These are phyloP conservation scores for Casuarina glauca DNA, from an alignment of 306 rosid species.

Conservation along the genomic window DNA sequence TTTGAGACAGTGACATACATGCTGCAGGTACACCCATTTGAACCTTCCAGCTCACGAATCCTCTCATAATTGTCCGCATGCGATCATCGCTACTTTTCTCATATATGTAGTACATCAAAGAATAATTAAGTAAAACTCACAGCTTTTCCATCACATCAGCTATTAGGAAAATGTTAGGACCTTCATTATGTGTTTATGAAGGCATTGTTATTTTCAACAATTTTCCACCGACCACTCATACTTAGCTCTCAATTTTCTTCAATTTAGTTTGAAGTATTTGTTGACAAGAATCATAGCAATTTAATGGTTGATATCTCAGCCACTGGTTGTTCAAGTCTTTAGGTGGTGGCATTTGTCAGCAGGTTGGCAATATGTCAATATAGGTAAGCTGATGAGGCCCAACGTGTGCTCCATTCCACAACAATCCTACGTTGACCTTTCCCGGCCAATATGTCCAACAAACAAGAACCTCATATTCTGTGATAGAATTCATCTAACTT, in stretches of 20 bases:
- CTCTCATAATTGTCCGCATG: neutral
- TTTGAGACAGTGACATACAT: conserved; percentile 98
- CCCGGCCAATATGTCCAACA: neutral
- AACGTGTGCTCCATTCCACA: neutral
- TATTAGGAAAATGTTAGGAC: too few relatives aligned
- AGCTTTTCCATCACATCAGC: too few relatives aligned
- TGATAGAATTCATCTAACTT: too few relatives aligned
- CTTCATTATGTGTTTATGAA: too few relatives aligned
- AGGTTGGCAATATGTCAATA: conserved; percentile 4
- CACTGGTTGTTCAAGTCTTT: neutral
- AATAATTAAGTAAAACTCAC: neutral
- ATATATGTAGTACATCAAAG: neutral
- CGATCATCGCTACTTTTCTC: neutral
- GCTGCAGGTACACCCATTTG: conserved; percentile 68
- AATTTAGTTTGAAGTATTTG: too few relatives aligned
- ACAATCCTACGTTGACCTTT: conserved; percentile 14
- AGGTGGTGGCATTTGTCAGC: conserved; percentile 1
- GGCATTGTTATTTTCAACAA: too few relatives aligned
- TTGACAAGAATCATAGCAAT: too few relatives aligned
- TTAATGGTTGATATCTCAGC: too few relatives aligned
- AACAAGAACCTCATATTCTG: conserved; percentile 13
- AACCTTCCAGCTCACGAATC: too few relatives aligned
- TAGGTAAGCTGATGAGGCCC: neutral
- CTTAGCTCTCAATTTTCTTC: too few relatives aligned
- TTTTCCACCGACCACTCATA: too few relatives aligned